Conservation (phyloP, 139 green algal species). For the Spirogloea muscicola region DNA sequence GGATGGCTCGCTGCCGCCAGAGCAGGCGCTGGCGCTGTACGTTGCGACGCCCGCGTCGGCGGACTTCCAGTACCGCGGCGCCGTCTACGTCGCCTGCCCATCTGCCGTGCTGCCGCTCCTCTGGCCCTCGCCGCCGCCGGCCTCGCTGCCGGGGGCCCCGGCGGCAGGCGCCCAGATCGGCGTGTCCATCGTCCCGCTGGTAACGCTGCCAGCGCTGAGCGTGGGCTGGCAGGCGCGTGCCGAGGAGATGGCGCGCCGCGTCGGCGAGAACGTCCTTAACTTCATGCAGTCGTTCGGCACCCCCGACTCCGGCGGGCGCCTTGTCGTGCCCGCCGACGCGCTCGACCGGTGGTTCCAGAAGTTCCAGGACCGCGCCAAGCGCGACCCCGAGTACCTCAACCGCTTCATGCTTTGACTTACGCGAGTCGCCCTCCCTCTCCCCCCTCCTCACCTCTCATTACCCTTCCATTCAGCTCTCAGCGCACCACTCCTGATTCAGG, state of each 20-base stretch:
- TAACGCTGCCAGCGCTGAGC: slow-evolving; percentile 19
- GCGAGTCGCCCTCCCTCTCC: too few relatives aligned
- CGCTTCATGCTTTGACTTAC: too few relatives aligned
- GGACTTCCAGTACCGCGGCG: slow-evolving; percentile 50
- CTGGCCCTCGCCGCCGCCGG: slow-evolving; percentile 29
- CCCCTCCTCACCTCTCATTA: too few relatives aligned
- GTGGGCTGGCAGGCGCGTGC: slow-evolving; percentile 13
- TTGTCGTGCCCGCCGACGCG: slow-evolving; percentile 53
- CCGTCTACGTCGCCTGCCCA: slow-evolving; percentile 31
- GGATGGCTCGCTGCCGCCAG: slow-evolving; percentile 7
- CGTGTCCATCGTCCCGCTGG: slow-evolving; percentile 47
- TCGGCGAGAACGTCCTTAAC: slow-evolving; percentile 45
- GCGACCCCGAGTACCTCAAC: slow-evolving; percentile 40
- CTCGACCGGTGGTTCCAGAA: slow-evolving; percentile 54
- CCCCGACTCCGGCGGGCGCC: background rate
- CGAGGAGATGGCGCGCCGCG: slow-evolving; percentile 29
- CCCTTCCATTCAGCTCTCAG: too few relatives aligned
- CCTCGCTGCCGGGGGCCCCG: background rate
- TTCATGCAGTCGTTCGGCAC: slow-evolving; percentile 45
- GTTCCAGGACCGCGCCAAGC: slow-evolving; percentile 45
- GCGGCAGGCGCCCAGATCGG: slow-evolving; percentile 44
- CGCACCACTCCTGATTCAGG: too few relatives aligned
- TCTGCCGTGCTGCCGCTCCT: slow-evolving; percentile 41
- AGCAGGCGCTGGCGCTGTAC: slow-evolving; percentile 48
- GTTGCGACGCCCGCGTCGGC: slow-evolving; percentile 33